Evolutionary conservation across 164 flowering plant genomes (phyloP).

Genomic region (Malania oleifera): DNA sequence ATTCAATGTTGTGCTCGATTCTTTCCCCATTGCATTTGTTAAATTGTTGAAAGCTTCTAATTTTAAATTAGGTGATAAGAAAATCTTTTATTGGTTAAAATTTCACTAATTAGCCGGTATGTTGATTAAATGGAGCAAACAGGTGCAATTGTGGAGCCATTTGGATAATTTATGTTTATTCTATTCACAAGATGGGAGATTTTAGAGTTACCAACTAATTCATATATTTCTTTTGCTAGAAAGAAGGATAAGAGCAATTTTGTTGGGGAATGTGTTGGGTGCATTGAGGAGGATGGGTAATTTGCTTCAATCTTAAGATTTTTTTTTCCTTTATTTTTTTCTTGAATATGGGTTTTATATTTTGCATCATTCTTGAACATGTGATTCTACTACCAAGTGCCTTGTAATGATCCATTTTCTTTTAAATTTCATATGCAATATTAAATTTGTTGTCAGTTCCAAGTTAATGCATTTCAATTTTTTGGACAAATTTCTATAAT

Average conservation of each 20-base stretch:
- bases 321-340: background rate
- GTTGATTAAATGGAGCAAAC: conserved; percentile 11
- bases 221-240: conserved; percentile 40
- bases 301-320: background rate
- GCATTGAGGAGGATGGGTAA: conserved; percentile 56
- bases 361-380: background rate
- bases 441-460: no score
- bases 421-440: no score
- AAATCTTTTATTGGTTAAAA: background rate
- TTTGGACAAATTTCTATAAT: no score
- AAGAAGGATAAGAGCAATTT: conserved; percentile 44
- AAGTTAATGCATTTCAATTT: no score
- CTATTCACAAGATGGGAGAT: conserved; percentile 83
- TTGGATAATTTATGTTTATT: conserved; percentile 86
- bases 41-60: background rate
- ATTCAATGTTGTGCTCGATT: no score
- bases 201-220: conserved; percentile 53
- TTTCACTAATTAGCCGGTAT: background rate
- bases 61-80: background rate
- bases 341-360: background rate
- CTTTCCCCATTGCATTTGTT: background rate
- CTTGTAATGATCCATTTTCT: no score
- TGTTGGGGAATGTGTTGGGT: conserved; percentile 37
- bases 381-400: no score
- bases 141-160: conserved; percentile 94